Evolutionary conservation across 352 stramenopile genomes (phyloP).

Genomic region (Globisporangium barbulae): DNA sequence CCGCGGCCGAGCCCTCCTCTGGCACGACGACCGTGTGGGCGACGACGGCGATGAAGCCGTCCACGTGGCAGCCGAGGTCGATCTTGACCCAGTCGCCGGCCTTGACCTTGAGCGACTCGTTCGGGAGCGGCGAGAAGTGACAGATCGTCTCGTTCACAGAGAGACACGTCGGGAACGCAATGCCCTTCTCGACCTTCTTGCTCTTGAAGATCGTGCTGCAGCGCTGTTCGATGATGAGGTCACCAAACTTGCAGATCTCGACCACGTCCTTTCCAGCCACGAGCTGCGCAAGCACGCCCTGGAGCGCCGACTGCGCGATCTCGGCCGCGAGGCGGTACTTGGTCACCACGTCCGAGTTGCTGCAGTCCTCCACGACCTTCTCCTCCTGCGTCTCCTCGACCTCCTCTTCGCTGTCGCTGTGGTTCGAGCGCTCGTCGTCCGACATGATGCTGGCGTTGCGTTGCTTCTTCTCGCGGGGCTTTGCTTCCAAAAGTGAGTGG

Average conservation of each 20-base stretch:
- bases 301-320: slow-evolving; percentile 97
- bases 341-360: slow-evolving; percentile 91
- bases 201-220: slow-evolving; percentile 95
- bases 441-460: slow-evolving; percentile 20
- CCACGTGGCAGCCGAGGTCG: slow-evolving; percentile 99
- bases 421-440: slow-evolving; percentile 45
- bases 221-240: slow-evolving; percentile 80
- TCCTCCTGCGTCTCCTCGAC: slow-evolving; percentile 50
- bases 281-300: slow-evolving; percentile 94
- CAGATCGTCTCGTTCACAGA: slow-evolving; percentile 99
- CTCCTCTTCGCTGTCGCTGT: slow-evolving; percentile 78
- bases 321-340: slow-evolving; percentile 98
- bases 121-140: slow-evolving; percentile 96
- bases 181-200: slow-evolving; percentile 97
- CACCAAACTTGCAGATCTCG: slow-evolving; percentile 94
- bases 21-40: slow-evolving; percentile 97
- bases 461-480: slow-evolving; percentile 11
- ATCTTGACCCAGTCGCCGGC: slow-evolving; percentile 90
- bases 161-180: slow-evolving; percentile 99
- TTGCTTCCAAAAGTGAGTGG: slow-evolving; percentile 19
- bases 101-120: slow-evolving; percentile 73
- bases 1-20: slow-evolving; percentile 58
- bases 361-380: slow-evolving; percentile 81
- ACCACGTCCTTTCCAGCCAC: slow-evolving; percentile 92
- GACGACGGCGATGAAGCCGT: slow-evolving; percentile 98